Conservation (phyloP, 306 rosid genomes). For the Castanospermum australe region DNA sequence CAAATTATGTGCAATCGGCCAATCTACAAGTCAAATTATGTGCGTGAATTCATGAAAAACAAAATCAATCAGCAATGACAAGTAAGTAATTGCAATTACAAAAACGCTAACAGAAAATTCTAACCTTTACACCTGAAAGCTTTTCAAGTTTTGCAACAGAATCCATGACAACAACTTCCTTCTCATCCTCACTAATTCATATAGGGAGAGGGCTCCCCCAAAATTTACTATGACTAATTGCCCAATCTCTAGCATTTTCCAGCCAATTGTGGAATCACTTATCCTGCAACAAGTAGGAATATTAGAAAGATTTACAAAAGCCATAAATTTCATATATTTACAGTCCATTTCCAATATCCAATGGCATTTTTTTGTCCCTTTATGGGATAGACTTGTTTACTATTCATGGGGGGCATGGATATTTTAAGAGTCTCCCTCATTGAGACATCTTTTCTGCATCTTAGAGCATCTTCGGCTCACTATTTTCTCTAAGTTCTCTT, state of each 20-base stretch:
- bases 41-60: neutral
- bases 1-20: too few species aligned
- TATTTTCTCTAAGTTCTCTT: too few species aligned
- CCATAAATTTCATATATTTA: neutral
- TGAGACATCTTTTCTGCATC: too few species aligned
- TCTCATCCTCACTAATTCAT: slow-evolving; percentile 92
- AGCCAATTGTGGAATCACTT: slow-evolving; percentile 98
- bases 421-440: too few species aligned
- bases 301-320: slow-evolving; percentile 19
- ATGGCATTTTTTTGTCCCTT: neutral
- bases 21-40: slow-evolving; percentile 8
- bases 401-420: too few species aligned
- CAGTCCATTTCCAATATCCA: neutral
- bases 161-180: slow-evolving; percentile 74
- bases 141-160: slow-evolving; percentile 86
- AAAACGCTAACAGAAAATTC: slow-evolving; percentile 20
- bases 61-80: neutral
- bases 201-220: slow-evolving; percentile 99
- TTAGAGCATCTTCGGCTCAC: too few species aligned
- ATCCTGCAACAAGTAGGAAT: slow-evolving; percentile 49
- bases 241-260: slow-evolving; percentile 99
- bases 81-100: slow-evolving; percentile 7
- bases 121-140: slow-evolving; percentile 83
- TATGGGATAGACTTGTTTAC: too few species aligned
- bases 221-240: slow-evolving; percentile 95